Conservation (phyloP, 176 grass and related monocot species). For the Pharus latifolius region DNA sequence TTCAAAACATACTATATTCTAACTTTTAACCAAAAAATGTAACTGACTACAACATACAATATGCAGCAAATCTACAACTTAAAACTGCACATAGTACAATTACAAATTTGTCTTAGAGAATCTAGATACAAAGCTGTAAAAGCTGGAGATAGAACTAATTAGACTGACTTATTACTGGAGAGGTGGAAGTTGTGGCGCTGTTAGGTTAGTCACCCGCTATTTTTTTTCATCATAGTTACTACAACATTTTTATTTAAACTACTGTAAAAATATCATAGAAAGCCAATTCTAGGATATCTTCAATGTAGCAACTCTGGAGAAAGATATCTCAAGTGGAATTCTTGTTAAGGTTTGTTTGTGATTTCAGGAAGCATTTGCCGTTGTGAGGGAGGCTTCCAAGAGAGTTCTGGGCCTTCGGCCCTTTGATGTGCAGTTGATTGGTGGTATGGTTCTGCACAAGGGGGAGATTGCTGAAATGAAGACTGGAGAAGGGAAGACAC, state of each 20-base stretch:
- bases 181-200: background rate
- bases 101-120: background rate
- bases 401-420: constrained; percentile 85
- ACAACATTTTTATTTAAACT: background rate
- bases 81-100: background rate
- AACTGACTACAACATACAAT: background rate
- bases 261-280: background rate
- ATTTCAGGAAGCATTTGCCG: constrained; percentile 85
- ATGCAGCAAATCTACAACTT: no score
- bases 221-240: constrained; percentile 11
- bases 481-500: constrained; percentile 97
- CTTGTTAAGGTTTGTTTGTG: background rate
- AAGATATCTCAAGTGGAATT: background rate
- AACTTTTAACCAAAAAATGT: background rate
- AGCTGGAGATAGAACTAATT: background rate
- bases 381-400: constrained; percentile 97
- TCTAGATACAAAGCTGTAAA: background rate
- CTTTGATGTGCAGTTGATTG: constrained; percentile 85
- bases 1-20: background rate
- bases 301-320: background rate
- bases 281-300: background rate
- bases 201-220: background rate
- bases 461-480: constrained; percentile 98
- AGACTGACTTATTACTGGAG: background rate
- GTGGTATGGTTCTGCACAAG: constrained; percentile 96